A percentile compares a stretch with the other conserved stretches of the same genome.
Evolutionary conservation across 2,329 filamentous ascomycete genomes (phyloP).

Genomic region (Didymella pomorum): DNA sequence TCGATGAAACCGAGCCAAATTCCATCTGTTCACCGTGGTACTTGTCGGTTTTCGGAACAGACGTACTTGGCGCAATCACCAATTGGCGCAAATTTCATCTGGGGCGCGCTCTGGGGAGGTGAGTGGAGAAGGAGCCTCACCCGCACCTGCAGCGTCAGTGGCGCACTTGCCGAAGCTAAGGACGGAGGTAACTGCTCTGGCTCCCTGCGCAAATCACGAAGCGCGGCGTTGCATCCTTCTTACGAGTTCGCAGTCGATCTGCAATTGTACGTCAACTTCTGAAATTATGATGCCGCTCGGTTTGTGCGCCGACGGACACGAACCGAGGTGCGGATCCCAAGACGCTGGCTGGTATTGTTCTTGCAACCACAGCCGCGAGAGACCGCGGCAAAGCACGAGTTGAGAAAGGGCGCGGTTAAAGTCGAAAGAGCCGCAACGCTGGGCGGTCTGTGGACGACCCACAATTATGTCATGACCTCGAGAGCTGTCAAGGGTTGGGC

Average conservation of each 20-base stretch:
- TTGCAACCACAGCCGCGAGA: background rate
- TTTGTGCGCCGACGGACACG: background rate
- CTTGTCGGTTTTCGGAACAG: conserved; percentile 3
- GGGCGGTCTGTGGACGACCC: background rate
- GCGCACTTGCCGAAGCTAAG: conserved; percentile 13
- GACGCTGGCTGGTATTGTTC: background rate
- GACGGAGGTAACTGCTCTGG: conserved; percentile 9
- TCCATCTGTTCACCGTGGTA: background rate
- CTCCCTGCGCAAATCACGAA: conserved; percentile 13
- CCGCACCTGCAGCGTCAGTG: conserved; percentile 19
- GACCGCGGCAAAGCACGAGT: background rate
- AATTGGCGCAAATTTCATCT: conserved; percentile 13
- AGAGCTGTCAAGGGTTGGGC: conserved; percentile 1
- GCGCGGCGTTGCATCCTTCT: background rate
- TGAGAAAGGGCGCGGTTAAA: background rate
- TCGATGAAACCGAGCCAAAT: conserved; percentile 6
- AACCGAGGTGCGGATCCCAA: background rate
- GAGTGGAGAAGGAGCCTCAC: conserved; percentile 12
- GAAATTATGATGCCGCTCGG: conserved; percentile 1
- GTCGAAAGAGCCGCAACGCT: conserved; percentile 11
- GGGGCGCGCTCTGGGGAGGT: conserved; percentile 7
- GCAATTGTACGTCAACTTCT: background rate
- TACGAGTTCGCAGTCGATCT: background rate
- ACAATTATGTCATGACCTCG: conserved; percentile 12
- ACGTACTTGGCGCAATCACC: conserved; percentile 4